A percentile compares a stretch with the other conserved stretches of the same genome.
phyloP scores from a whole-genome alignment of 1,284 basidiomycete species.

The Paramarasmius palmivorus region DNA sequence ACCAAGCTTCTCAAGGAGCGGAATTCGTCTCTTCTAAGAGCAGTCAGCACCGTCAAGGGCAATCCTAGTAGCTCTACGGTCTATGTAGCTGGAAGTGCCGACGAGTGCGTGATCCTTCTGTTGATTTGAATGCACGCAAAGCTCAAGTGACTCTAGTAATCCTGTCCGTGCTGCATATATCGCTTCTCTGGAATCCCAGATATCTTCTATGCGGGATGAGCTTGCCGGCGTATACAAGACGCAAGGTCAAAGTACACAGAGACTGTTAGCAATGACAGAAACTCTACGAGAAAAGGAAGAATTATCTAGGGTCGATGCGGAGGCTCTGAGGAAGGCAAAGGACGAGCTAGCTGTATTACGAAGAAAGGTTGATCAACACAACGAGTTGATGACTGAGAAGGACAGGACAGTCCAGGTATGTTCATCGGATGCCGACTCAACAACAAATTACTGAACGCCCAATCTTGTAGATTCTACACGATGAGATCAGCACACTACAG shows the following conservation, averaged over 20 bases:
- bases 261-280: constrained; percentile 91
- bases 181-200: constrained; percentile 89
- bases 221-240: constrained; percentile 94
- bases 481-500: constrained; percentile 89
- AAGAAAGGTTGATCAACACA: constrained; percentile 82
- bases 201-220: constrained; percentile 88
- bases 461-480: constrained; percentile 81
- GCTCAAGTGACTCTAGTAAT: constrained; percentile 48
- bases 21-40: constrained; percentile 81
- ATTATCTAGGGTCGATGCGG: constrained; percentile 71
- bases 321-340: constrained; percentile 69
- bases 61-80: constrained; percentile 66
- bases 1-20: constrained; percentile 87
- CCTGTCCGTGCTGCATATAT: constrained; percentile 87
- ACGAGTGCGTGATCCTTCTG: constrained; percentile 57
- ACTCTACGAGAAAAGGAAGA: constrained; percentile 92
- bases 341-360: constrained; percentile 73
- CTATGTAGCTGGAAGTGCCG: constrained; percentile 62
- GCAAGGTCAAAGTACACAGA: constrained; percentile 93
- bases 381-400: constrained; percentile 84
- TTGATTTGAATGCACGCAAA: constrained; percentile 4
- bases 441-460: constrained; percentile 5
- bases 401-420: constrained; percentile 85
- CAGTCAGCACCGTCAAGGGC: constrained; percentile 69
- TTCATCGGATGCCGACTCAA: constrained; percentile 6